phyloP scores from a whole-genome alignment of 1,284 basidiomycete species.

The Cutaneotrichosporon cyanovorans region DNA sequence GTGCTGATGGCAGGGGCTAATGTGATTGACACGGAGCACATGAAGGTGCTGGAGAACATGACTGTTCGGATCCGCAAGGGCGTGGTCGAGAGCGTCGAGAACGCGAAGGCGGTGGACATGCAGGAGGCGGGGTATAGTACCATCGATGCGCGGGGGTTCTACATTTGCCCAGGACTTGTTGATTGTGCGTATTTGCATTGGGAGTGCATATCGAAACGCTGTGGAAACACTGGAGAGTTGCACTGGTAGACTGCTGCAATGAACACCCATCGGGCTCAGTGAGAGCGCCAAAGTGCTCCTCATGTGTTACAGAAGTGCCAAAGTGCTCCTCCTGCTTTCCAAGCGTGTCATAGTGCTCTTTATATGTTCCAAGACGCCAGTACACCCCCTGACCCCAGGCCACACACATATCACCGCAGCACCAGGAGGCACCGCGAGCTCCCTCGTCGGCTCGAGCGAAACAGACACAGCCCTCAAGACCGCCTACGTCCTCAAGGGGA shows the following conservation, averaged over 20 bases:
- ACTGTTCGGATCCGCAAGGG: conserved; percentile 43
- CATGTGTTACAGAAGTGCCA: too few relatives aligned
- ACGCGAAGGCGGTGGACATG: conserved; percentile 12
- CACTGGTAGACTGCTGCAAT: too few relatives aligned
- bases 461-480: conserved; percentile 45
- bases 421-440: conserved; percentile 31
- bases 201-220: too few relatives aligned
- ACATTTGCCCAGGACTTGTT: conserved; percentile 45
- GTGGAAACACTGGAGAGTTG: too few relatives aligned
- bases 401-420: conserved; percentile 51
- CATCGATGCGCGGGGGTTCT: conserved; percentile 44
- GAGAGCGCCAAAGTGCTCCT: too few relatives aligned
- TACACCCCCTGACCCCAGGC: conserved; percentile 27
- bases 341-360: too few relatives aligned
- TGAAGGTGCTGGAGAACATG: conserved; percentile 19
- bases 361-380: neutral
- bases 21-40: conserved; percentile 24
- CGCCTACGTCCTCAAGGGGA: conserved; percentile 46
- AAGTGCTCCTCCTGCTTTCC: too few relatives aligned
- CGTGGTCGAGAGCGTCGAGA: conserved; percentile 32
- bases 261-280: too few relatives aligned
- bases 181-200: conserved; percentile 26
- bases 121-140: conserved; percentile 26
- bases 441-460: conserved; percentile 17
- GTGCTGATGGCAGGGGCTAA: conserved; percentile 15